Evolutionary conservation across 176 grass and related monocot genomes (phyloP), one percentile per base, ranked within the genome.

Genomic region (Rhynchospora tenuis): DNA sequence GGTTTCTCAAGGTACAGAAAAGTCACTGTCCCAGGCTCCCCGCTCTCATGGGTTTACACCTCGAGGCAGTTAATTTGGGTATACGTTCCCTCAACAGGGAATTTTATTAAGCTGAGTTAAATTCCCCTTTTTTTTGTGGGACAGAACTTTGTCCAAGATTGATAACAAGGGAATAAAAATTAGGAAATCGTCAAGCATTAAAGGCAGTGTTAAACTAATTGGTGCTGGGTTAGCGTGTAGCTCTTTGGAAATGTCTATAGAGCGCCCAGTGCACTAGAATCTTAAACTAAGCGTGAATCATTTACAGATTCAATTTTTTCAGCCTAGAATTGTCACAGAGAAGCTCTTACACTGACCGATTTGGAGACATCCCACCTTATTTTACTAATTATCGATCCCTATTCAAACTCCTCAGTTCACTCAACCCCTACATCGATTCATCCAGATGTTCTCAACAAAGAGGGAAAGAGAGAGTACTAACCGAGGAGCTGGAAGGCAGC

Each of bases 401-500:
- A 70, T 19, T 69, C 16, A 1, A 15, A 14, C 66, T 20, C 33
- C 42, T 6, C 19, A 43, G 7, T 44, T 1, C 8, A 8, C n/a
- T n/a, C n/a, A 64, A 56, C 70, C 20, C 6, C 24, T 79, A 6
- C 19, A 59, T 78, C 22, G 3, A 44, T 17, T 74, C 51, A 2
- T n/a, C n/a, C 76, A 58, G 12, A 69, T 15, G 38, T 11, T 42
- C 14, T 74, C 9, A 64, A 65, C 28, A 9, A 61, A 56, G 17
- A 14, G 20, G n/a, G n/a, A n/a, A n/a, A n/a, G 14, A 56, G 44
- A 4, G 5, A 44, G 59, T 62, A 65, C 75, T 54, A 38, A 94
- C 95, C 95, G 26, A 98, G 85, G 48, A 98, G 90, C 85, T 92
- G 92, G 83, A 98, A 98, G 31, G 81, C 95, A 3, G 90, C 87